phyloP scores from a whole-genome alignment of 208 protist species.

The Trypanosoma grayi region DNA sequence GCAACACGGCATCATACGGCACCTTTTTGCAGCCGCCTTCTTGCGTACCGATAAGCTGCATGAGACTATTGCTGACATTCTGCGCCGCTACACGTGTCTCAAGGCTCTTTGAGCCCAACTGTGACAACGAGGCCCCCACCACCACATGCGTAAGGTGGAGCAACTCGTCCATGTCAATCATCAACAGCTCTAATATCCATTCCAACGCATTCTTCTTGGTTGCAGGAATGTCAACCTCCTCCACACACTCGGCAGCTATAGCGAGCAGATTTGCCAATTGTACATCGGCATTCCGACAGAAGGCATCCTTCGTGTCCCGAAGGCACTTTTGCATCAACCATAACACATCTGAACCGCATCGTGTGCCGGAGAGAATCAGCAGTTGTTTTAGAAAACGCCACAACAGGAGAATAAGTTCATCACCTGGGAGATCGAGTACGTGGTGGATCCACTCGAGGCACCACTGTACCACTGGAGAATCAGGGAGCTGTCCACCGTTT shows the following conservation, averaged over 20 bases:
- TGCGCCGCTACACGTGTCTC: constrained; percentile 29
- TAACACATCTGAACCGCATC: constrained; percentile 6
- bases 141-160: constrained; percentile 14
- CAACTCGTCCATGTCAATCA: constrained; percentile 16
- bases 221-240: constrained; percentile 11
- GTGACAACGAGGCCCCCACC: constrained; percentile 14
- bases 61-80: constrained; percentile 32
- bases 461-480: constrained; percentile 35
- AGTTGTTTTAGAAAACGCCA: constrained; percentile 42
- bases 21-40: neutral
- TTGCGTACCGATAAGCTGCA: constrained; percentile 14
- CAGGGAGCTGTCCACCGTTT: constrained; percentile 1
- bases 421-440: constrained; percentile 48
- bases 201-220: constrained; percentile 21
- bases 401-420: constrained; percentile 40
- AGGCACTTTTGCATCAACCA: constrained; percentile 24
- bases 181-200: constrained; percentile 29
- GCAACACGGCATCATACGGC: constrained; percentile 24
- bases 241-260: constrained; percentile 24
- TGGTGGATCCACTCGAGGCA: constrained; percentile 56
- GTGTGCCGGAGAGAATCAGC: constrained; percentile 35
- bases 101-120: constrained; percentile 29
- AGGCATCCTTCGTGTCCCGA: constrained; percentile 22
- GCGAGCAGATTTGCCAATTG: constrained; percentile 16
- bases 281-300: constrained; percentile 13